These are phyloP conservation scores for Suillus decipiens DNA, from an alignment of 768 basidiomycete species.

Conservation along the genomic window DNA sequence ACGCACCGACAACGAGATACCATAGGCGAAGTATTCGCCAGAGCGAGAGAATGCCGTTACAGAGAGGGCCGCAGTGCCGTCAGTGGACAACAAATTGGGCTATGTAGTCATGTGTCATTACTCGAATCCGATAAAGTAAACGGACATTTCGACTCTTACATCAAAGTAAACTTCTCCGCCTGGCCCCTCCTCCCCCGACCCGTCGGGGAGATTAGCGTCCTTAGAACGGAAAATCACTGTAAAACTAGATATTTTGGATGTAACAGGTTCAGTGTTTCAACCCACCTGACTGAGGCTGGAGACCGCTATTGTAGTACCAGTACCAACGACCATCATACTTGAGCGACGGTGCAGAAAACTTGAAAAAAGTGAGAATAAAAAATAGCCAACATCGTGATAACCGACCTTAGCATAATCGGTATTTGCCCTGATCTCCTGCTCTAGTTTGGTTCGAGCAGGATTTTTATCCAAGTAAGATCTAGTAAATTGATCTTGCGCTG, in stretches of 20 bases:
- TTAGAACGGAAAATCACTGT: slow-evolving; percentile 65
- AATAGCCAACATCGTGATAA: neutral
- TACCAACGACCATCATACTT: slow-evolving; percentile 76
- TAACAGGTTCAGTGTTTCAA: neutral
- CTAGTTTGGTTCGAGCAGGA: slow-evolving; percentile 56
- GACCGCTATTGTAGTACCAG: slow-evolving; percentile 78
- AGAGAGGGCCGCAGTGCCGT: slow-evolving; percentile 70
- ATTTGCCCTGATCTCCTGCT: slow-evolving; percentile 56
- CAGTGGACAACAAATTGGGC: slow-evolving; percentile 71
- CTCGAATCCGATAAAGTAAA: neutral
- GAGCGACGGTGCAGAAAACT: slow-evolving; percentile 66
- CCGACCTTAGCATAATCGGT: slow-evolving; percentile 53
- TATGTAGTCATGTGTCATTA: slow-evolving; percentile 24
- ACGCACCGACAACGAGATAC: slow-evolving; percentile 69
- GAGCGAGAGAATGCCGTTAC: slow-evolving; percentile 60
- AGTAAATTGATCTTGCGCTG: slow-evolving; percentile 60
- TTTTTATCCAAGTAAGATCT: slow-evolving; percentile 63
- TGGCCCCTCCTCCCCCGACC: slow-evolving; percentile 42
- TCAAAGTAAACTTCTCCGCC: slow-evolving; percentile 81
- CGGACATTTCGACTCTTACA: slow-evolving; percentile 38
- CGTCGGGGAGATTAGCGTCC: slow-evolving; percentile 53
- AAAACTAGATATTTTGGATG: neutral
- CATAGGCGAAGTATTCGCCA: slow-evolving; percentile 77
- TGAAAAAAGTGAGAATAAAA: slow-evolving; percentile 14
- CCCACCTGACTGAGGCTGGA: slow-evolving; percentile 62